phyloP scores from a whole-genome alignment of 805 yeast species.

The Teunomyces funiuensis region DNA sequence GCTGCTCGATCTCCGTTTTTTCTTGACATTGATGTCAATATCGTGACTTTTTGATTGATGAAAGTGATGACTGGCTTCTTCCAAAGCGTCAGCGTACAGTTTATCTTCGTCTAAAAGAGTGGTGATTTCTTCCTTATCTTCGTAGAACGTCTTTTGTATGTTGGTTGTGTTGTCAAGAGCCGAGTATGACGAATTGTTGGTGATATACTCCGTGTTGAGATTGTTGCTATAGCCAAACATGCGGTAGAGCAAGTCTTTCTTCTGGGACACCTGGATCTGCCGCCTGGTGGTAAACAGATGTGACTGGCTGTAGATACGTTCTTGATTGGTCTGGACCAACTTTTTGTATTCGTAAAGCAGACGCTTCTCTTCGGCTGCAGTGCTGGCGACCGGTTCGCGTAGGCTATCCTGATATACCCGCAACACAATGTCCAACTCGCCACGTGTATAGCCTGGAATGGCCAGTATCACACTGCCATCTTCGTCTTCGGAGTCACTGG shows the following conservation, averaged over 20 bases:
- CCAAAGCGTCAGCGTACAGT: slow-evolving; percentile 23
- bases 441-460: slow-evolving; percentile 42
- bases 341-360: slow-evolving; percentile 13
- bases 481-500: slow-evolving; percentile 15
- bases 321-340: slow-evolving; percentile 28
- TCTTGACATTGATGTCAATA: slow-evolving; percentile 7
- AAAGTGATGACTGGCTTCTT: slow-evolving; percentile 22
- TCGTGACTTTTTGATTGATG: slow-evolving; percentile 11
- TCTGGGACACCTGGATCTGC: slow-evolving; percentile 40
- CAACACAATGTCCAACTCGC: slow-evolving; percentile 28
- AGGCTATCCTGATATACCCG: slow-evolving; percentile 7
- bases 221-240: slow-evolving; percentile 40
- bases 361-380: slow-evolving; percentile 9
- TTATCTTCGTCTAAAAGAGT: slow-evolving; percentile 34
- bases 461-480: slow-evolving; percentile 18
- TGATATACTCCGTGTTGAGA: slow-evolving; percentile 39
- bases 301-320: slow-evolving; percentile 31
- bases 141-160: slow-evolving; percentile 39
- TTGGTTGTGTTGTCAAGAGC: slow-evolving; percentile 36
- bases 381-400: background rate
- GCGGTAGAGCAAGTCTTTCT: slow-evolving; percentile 37
- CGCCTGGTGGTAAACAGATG: slow-evolving; percentile 34
- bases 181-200: slow-evolving; percentile 41
- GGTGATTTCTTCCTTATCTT: slow-evolving; percentile 41
- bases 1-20: slow-evolving; percentile 6